These are phyloP conservation scores for Ambrosiella xylebori DNA, from an alignment of 2,329 filamentous ascomycete genomes.

Conservation along the genomic window DNA sequence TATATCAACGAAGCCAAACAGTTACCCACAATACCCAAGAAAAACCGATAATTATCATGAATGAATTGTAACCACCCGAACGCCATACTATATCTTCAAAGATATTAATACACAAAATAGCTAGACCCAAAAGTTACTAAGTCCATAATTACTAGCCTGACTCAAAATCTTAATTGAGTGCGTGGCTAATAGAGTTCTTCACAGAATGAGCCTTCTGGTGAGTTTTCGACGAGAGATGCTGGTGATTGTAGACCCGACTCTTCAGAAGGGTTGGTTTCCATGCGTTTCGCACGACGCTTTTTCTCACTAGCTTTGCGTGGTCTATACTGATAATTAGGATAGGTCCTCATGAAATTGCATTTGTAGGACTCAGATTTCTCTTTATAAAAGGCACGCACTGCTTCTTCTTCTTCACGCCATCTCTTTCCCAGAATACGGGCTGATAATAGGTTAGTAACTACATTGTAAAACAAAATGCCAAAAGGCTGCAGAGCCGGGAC, in stretches of 20 bases:
- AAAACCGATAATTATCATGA: no score
- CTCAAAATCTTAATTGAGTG: background rate
- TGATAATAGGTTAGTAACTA: background rate
- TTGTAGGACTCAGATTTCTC: background rate
- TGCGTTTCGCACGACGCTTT: background rate
- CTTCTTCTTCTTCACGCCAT: background rate
- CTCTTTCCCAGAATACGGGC: constrained; percentile 1
- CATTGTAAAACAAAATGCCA: background rate
- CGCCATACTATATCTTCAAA: no score
- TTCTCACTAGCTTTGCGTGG: constrained; percentile 3
- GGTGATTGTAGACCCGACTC: background rate
- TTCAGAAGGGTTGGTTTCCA: background rate
- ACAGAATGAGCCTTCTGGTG: background rate
- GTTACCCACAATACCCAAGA: no score
- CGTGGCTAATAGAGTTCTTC: background rate
- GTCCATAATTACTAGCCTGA: no score
- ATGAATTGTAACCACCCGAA: no score
- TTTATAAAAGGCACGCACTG: background rate
- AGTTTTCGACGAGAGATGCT: background rate
- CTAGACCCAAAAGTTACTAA: no score
- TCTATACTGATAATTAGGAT: constrained; percentile 7
- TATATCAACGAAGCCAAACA: no score
- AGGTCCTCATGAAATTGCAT: constrained; percentile 3
- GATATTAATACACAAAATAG: no score
- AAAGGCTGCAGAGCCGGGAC: background rate